Base-by-base conservation (phyloP, 2,329 filamentous ascomycete species). In the Diaporthe amygdali region DNA sequence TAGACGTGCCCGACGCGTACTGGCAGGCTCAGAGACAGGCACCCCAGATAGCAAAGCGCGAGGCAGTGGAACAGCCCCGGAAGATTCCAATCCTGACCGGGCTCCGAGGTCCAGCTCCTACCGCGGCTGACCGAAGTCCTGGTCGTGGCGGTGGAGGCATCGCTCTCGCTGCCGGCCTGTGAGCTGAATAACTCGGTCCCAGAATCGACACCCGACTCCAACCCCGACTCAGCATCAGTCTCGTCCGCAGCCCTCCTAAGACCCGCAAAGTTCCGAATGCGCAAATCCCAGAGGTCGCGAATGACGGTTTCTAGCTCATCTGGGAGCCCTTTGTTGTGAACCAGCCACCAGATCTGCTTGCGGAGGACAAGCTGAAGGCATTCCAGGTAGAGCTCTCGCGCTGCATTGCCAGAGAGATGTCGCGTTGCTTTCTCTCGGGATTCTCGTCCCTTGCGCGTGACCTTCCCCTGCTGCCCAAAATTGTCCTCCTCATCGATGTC, bases 311-410 rank as follows among this genome's bases (percentile, higher is more conserved):
- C 94, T 15, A 98, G 85, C 76, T 97, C 92, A 5, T 85, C 80
- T 1, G 92, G 91, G 59, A 96, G 87, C 0, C 88, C 88, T 78
- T 91, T 91, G 7, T 86, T 84, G 27, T 88, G 83, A 17, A 97
- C 84, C 37, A 98, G 84, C 86, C 92, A 95, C 77, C 89, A 82
- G 20, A 94, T 83, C 83, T 98, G 96, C 78, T 93, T 94, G 79
- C 95, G 91, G 34, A 99, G 84, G 59, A 98, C 88, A 39, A 97
- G 85, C 81, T 98, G 96, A 71, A 97, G 89, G 74, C 90, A 92
- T 79, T 97, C 93, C 44, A 98, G 85, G 79, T 94, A 98, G 30
- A 98, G 88, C 74, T 93, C 90, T 74, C 91, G 90, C 17, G 93
- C 96, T 67, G 90, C 87, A 56, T 89, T 85, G 51, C 95, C 95